Conservation (phyloP, 192 early-diverging fungal species). For the Funneliformis geosporum region DNA sequence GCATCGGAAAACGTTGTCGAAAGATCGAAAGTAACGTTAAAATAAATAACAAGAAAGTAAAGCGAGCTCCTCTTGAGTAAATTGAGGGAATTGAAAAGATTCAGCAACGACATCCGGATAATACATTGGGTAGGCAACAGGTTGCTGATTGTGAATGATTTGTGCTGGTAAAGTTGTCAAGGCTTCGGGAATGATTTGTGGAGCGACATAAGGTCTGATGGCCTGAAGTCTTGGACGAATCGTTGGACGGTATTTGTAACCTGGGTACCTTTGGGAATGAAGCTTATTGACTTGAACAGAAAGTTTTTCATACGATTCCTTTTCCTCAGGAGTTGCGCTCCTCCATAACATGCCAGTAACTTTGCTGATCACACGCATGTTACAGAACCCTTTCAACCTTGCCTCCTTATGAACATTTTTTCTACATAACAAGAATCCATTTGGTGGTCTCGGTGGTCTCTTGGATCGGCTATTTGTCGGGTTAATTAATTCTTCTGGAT, state of each 20-base stretch:
- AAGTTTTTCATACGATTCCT: conserved; percentile 14
- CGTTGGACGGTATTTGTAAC: conserved; percentile 10
- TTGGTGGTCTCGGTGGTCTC: background rate
- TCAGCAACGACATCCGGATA: too few species aligned
- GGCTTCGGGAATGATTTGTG: too few species aligned
- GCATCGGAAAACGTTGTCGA: too few species aligned
- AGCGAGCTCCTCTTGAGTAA: too few species aligned
- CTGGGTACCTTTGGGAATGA: background rate
- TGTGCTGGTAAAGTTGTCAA: too few species aligned
- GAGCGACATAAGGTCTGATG: background rate
- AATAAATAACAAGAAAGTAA: too few species aligned
- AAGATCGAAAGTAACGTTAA: too few species aligned
- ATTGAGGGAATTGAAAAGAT: too few species aligned
- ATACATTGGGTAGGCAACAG: too few species aligned
- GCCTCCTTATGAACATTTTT: conserved; percentile 24
- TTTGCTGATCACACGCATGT: conserved; percentile 17
- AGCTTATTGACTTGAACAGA: background rate
- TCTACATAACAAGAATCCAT: conserved; percentile 15
- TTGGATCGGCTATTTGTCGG: background rate
- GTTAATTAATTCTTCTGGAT: conserved; percentile 6
- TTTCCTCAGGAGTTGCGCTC: background rate
- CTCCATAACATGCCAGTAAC: conserved; percentile 17
- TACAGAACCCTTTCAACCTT: background rate
- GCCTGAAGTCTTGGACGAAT: background rate
- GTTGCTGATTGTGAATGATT: too few species aligned